Base-by-base conservation (phyloP, 1,284 basidiomycete genomes). In the Tilletia walkeri region DNA sequence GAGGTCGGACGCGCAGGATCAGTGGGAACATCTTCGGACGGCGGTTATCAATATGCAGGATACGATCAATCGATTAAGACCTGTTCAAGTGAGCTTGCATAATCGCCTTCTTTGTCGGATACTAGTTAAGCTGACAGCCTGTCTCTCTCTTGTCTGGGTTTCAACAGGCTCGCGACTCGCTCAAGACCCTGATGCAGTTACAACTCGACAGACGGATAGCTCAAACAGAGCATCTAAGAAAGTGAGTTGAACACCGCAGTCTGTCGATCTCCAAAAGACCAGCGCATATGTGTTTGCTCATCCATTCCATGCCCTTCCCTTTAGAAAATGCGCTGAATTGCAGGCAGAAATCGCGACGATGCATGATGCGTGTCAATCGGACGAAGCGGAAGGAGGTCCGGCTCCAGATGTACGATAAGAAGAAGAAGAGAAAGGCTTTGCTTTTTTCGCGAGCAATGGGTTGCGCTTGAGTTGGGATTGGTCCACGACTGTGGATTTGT, bases 31-130 rank as follows among this genome's bases (percentile, higher is more conserved):
- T 47, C 77, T 82, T 66, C 76, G 82, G 67, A 79, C 75, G 30
- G 72, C 77, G 18, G 79, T 79, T 54, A 76, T 82, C 71, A 82
- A 82, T 56, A 80, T 82, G 71, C 80, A 80, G 68, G 79, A 78
- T 69, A 47, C 80, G 20, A 69, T 81, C 72, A 82, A 82, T 75
- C 74, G 79, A 72, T 70, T 80, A 53, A 69, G 81, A 36, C 80
- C 81, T 16, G 70, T 77, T n/a, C 61, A 63, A 20, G 59, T 63
- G 59, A n/a, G 59, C 41, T 45, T 45, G n/a, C 47, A n/a, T 10
- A n/a, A 10, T 48, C 47, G 47, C 41, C 3, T 45, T 45, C 41
- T 45, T 14, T 45, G 6, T 53, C 3, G 50, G 20, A 53, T 10
- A 4, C 20, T 18, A 1, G 12, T 18, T n/a, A 18, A 24, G 41